Evolutionary conservation across 1,139 yeast species (phyloP), one percentile per base, ranked within the genome.

Genomic region (Sugiyamaella novakii): DNA sequence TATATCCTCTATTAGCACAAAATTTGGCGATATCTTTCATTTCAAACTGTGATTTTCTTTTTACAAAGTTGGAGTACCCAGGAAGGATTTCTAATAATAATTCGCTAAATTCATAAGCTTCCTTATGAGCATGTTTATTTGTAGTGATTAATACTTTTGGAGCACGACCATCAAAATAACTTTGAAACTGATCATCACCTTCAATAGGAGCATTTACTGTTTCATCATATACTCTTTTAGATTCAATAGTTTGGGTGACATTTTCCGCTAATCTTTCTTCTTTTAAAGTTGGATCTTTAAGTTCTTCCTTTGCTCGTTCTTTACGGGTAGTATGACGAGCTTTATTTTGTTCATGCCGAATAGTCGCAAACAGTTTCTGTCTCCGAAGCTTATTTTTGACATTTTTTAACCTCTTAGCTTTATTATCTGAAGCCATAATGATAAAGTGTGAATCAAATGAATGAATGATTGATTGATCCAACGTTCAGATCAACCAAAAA

Each of bases 101-200:
- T 59, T 91, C 95, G 10, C 96, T 92, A 73, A 92, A 89, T 64
- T 86, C 91, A 66, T 88, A 91, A 0, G 96, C 97, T 36, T 80
- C 78, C 66, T 87, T 87, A 61, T 82, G 83, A 21, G 98, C 97
- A 58, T 81, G 77, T 39, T 87, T 87, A 66, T 83, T 87, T 4
- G 98, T 92, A 7, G 98, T 94, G 53, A 92, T 73, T 49, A 92
- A 75, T 39, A 92, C 85, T 66, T 92, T 92, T 44, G 98, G 98
- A 50, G 75, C 75, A 54, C 75, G 75, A 28, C 79, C 76, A 45
- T 77, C 78, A 63, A 87, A 87, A 62, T 84, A 83, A 29, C 74
- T 71, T 38, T 75, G 78, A 67, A 87, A 86, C 59, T 70, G 95
- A 63, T 89, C 96, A 52, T 83, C 91, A 17, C 92, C 95, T 65